Evolutionary conservation across 352 stramenopile genomes (phyloP).

Genomic region (Pythium phragmitis): DNA sequence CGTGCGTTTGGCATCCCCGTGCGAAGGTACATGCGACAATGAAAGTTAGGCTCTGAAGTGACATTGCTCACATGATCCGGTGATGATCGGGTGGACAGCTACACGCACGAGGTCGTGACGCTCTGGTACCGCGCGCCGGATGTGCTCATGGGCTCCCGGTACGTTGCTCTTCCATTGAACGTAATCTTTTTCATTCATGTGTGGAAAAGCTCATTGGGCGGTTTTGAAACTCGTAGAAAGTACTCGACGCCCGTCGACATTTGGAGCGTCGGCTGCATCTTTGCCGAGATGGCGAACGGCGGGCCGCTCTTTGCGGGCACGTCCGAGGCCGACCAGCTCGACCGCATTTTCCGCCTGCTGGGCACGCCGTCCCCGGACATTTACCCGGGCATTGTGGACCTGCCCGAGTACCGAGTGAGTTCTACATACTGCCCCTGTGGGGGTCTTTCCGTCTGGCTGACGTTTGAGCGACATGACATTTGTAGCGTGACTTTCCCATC

Average conservation of each 20-base stretch:
- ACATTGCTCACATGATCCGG: not conserved
- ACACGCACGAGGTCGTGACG: conserved; percentile 99
- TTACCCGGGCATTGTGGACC: conserved; percentile 95
- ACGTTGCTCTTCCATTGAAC: conserved; percentile 1
- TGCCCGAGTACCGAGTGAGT: conserved; percentile 95
- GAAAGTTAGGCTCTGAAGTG: not conserved
- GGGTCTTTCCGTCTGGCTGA: not conserved
- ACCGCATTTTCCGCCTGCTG: conserved; percentile 97
- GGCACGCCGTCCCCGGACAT: conserved; percentile 93
- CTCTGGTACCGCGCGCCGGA: conserved; percentile 99
- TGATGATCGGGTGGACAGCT: conserved; percentile 40
- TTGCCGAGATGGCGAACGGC: conserved; percentile 95
- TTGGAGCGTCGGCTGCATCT: conserved; percentile 99
- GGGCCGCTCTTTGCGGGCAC: conserved; percentile 96
- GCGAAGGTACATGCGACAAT: conserved; percentile 58
- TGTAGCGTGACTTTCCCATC: conserved; percentile 84
- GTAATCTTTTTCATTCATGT: not conserved
- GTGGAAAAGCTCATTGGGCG: not conserved
- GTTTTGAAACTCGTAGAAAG: conserved; percentile 55
- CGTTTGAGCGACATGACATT: not conserved
- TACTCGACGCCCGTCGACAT: conserved; percentile 99
- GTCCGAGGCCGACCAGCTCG: conserved; percentile 97
- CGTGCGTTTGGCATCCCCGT: conserved; percentile 99
- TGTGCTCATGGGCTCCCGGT: conserved; percentile 96
- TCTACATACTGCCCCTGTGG: not conserved